These are phyloP conservation scores for Aspergillus sp. DNA, from an alignment of 2,329 filamentous ascomycete genomes.

Conservation along the genomic window DNA sequence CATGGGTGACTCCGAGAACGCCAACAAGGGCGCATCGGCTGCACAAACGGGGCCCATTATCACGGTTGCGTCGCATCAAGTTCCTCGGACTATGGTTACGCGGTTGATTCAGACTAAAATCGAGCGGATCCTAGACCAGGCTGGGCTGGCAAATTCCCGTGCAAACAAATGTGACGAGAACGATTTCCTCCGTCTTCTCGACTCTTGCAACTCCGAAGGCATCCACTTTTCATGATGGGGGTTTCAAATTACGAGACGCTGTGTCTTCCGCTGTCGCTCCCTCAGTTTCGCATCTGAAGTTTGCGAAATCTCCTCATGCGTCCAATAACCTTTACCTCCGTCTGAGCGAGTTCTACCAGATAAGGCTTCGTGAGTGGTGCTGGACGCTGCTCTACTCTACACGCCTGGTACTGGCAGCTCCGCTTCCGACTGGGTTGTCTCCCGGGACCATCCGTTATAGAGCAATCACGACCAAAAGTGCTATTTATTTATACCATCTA, in stretches of 20 bases:
- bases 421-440: background rate
- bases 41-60: slow-evolving; percentile 47
- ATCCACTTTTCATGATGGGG: slow-evolving; percentile 12
- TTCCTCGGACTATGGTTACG: slow-evolving; percentile 72
- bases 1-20: slow-evolving; percentile 36
- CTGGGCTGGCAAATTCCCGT: slow-evolving; percentile 72
- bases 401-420: background rate
- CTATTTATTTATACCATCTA: background rate
- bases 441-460: background rate
- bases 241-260: background rate
- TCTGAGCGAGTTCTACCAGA: background rate
- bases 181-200: slow-evolving; percentile 75
- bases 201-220: slow-evolving; percentile 56
- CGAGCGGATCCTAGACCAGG: slow-evolving; percentile 73
- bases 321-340: background rate
- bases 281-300: background rate
- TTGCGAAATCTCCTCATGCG: no score
- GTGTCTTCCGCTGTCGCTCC: background rate
- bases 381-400: slow-evolving; percentile 5
- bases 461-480: background rate
- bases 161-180: slow-evolving; percentile 82
- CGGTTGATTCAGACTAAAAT: slow-evolving; percentile 78
- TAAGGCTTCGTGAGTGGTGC: slow-evolving; percentile 1
- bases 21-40: slow-evolving; percentile 52
- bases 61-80: slow-evolving; percentile 55